phyloP scores from a whole-genome alignment of 768 basidiomycete genomes.

The Hericium coralloides region DNA sequence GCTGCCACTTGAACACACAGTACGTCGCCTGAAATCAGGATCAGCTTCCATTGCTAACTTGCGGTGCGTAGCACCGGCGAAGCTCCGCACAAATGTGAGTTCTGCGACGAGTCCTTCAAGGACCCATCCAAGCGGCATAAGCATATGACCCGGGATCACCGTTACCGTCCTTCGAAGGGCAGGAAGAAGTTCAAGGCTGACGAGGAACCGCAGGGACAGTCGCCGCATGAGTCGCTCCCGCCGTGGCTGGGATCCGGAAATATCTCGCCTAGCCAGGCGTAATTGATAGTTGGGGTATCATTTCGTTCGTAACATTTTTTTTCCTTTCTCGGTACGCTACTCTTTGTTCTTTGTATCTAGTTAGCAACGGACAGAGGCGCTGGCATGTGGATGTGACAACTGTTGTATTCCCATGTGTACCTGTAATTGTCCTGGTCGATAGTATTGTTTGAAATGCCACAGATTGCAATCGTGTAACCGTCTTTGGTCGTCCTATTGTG shows the following conservation, averaged over 20 bases:
- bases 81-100: slow-evolving; percentile 45
- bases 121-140: slow-evolving; percentile 58
- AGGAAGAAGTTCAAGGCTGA: slow-evolving; percentile 19
- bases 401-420: too few species aligned
- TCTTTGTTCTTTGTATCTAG: too few species aligned
- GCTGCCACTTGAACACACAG: slow-evolving; percentile 49
- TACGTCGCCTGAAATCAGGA: slow-evolving; percentile 27
- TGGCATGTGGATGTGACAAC: too few species aligned
- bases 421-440: too few species aligned
- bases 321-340: too few species aligned
- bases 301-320: too few species aligned
- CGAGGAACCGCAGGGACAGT: slow-evolving; percentile 11
- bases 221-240: slow-evolving; percentile 17
- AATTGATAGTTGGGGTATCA: too few species aligned
- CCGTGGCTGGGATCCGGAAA: slow-evolving; percentile 10
- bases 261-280: neutral
- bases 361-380: too few species aligned
- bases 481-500: too few species aligned
- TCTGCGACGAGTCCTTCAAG: slow-evolving; percentile 46
- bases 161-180: slow-evolving; percentile 40
- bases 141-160: slow-evolving; percentile 46
- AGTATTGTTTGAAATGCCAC: too few species aligned
- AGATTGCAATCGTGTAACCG: too few species aligned
- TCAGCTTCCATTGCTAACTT: neutral
- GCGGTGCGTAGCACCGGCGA: slow-evolving; percentile 39